Conservation (phyloP, 129 eudicot genomes). For the Daucus carota region DNA sequence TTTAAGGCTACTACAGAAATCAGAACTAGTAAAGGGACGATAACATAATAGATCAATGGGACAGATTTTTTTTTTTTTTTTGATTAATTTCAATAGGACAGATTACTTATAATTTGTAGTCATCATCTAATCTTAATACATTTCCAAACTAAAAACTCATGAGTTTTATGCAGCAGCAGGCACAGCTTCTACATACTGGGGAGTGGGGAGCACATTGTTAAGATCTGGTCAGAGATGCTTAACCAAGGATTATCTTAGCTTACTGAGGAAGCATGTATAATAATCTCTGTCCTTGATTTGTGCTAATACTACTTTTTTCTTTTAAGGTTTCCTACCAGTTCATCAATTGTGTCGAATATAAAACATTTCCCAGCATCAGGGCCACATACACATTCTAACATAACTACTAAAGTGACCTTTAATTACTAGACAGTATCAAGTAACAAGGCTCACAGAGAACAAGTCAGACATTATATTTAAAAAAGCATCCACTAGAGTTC, state of each 20-base stretch:
- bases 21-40: too few relatives aligned
- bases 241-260: too few relatives aligned
- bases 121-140: background rate
- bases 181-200: too few relatives aligned
- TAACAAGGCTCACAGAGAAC: background rate
- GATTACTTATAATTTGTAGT: background rate
- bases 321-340: background rate
- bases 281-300: background rate
- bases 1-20: too few relatives aligned
- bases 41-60: too few relatives aligned
- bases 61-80: too few relatives aligned
- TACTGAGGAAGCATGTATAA: too few relatives aligned
- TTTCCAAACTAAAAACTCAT: background rate
- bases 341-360: background rate
- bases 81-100: background rate
- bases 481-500: background rate
- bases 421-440: too few relatives aligned
- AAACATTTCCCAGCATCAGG: background rate
- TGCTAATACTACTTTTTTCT: background rate
- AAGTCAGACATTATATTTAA: background rate
- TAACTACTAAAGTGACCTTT: background rate
- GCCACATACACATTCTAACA: background rate
- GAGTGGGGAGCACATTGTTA: background rate
- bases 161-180: background rate
- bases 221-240: too few relatives aligned